Percentiles rank a stretch among this genome's conserved stretches.
These are phyloP conservation scores for Wickerhamomyces mucosus DNA, from an alignment of 805 yeast genomes.

Conservation along the genomic window DNA sequence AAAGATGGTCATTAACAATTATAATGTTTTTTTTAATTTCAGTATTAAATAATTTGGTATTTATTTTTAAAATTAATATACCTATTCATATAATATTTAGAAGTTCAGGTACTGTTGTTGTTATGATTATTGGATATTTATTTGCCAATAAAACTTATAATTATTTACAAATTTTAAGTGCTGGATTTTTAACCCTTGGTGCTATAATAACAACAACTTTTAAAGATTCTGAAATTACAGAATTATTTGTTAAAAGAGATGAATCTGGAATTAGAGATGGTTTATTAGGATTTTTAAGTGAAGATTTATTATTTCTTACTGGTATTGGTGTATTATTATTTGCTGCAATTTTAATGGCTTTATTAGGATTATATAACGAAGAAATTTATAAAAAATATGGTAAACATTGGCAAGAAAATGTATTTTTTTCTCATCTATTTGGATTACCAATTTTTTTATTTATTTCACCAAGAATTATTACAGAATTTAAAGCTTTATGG, in stretches of 20 bases:
- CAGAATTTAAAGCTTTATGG: slow-evolving; percentile 22
- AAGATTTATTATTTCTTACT: slow-evolving; percentile 14
- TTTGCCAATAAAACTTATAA: slow-evolving; percentile 38
- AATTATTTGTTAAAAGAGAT: slow-evolving; percentile 9
- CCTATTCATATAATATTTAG: slow-evolving; percentile 62
- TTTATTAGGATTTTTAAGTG: slow-evolving; percentile 3
- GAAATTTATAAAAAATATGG: slow-evolving; percentile 39
- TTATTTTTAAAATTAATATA: slow-evolving; percentile 46
- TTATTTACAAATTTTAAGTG: slow-evolving; percentile 36
- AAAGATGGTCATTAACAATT: slow-evolving; percentile 37
- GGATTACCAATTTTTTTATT: slow-evolving; percentile 44
- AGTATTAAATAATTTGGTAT: slow-evolving; percentile 47
- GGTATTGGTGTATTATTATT: slow-evolving; percentile 30
- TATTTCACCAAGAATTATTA: slow-evolving; percentile 22
- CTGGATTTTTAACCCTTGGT: slow-evolving; percentile 44
- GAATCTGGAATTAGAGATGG: slow-evolving; percentile 4
- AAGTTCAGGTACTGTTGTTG: slow-evolving; percentile 53
- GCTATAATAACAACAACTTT: slow-evolving; percentile 22
- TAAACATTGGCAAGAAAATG: slow-evolving; percentile 52
- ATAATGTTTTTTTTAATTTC: slow-evolving; percentile 41
- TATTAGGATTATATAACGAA: slow-evolving; percentile 53
- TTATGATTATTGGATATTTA: slow-evolving; percentile 46
- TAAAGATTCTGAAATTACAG: slow-evolving; percentile 19
- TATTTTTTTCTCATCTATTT: slow-evolving; percentile 51
- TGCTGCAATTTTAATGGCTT: slow-evolving; percentile 42